Conservation (phyloP, 1,284 basidiomycete species). For the Malassezia pachydermatis region DNA sequence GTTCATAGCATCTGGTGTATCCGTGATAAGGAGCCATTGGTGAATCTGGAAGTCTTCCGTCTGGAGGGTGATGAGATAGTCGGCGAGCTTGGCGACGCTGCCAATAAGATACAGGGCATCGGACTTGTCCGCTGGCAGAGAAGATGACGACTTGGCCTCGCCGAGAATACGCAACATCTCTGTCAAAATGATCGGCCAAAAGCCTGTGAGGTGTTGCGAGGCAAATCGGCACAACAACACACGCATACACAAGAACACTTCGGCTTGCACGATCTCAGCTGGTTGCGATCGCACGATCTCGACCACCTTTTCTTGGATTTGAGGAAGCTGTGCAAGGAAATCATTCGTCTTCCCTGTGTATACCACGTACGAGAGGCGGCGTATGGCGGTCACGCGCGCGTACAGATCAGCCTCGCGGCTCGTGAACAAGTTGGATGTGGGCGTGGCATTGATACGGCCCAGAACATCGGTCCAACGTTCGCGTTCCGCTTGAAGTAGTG, state of each 20-base stretch:
- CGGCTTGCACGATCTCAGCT: conserved; percentile 75
- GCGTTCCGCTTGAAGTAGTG: conserved; percentile 76
- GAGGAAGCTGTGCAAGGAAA: conserved; percentile 76
- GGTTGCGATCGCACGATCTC: conserved; percentile 71
- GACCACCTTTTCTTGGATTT: conserved; percentile 90
- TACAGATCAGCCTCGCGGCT: conserved; percentile 89
- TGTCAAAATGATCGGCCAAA: conserved; percentile 91
- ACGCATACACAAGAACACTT: conserved; percentile 80
- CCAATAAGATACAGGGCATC: conserved; percentile 73
- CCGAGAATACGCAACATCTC: conserved; percentile 66
- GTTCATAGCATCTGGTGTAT: conserved; percentile 89
- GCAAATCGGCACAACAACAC: conserved; percentile 84
- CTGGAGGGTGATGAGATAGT: conserved; percentile 78
- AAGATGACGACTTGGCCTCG: conserved; percentile 51
- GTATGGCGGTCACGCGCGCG: conserved; percentile 72
- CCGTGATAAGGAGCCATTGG: conserved; percentile 97
- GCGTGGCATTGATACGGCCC: conserved; percentile 48
- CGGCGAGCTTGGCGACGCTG: conserved; percentile 84
- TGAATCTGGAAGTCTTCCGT: conserved; percentile 99
- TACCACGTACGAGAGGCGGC: conserved; percentile 74
- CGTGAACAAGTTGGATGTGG: conserved; percentile 88
- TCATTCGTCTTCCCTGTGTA: conserved; percentile 78
- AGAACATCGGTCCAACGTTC: conserved; percentile 73
- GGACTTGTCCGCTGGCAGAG: conserved; percentile 58
- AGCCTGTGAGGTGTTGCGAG: conserved; percentile 78